Evolutionary conservation across 805 yeast species (phyloP).

Genomic region (Suhomyces sp.): DNA sequence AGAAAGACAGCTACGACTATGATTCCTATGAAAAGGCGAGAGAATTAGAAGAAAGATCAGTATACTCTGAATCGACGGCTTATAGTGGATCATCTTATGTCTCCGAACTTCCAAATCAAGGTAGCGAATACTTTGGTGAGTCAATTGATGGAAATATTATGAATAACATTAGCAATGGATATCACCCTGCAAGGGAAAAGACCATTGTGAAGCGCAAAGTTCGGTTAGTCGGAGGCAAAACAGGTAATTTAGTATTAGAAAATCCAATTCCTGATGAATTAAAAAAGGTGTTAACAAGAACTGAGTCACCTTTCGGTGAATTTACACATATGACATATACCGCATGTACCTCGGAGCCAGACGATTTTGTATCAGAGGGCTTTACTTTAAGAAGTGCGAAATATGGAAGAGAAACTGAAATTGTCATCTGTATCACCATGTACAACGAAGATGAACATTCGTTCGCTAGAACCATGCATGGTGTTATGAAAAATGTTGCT

Average conservation of each 20-base stretch:
- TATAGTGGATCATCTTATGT: slow-evolving; percentile 31
- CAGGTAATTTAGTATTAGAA: slow-evolving; percentile 84
- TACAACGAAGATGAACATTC: slow-evolving; percentile 91
- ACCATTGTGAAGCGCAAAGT: slow-evolving; percentile 71
- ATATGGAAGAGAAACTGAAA: slow-evolving; percentile 85
- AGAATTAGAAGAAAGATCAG: slow-evolving; percentile 31
- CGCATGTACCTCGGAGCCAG: slow-evolving; percentile 93
- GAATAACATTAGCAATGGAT: slow-evolving; percentile 40
- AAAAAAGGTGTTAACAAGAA: slow-evolving; percentile 76
- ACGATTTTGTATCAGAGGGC: slow-evolving; percentile 74
- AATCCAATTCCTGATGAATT: slow-evolving; percentile 93
- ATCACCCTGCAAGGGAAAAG: slow-evolving; percentile 62
- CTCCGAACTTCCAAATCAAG: slow-evolving; percentile 11
- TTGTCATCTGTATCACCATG: slow-evolving; percentile 93
- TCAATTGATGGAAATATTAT: slow-evolving; percentile 48
- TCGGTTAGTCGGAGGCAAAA: slow-evolving; percentile 54
- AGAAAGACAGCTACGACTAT: slow-evolving; percentile 28
- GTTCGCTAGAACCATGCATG: slow-evolving; percentile 90
- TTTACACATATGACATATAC: slow-evolving; percentile 95
- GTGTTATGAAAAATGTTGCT: slow-evolving; percentile 89
- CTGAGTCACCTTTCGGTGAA: slow-evolving; percentile 78
- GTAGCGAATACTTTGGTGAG: slow-evolving; percentile 41
- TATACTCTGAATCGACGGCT: slow-evolving; percentile 36
- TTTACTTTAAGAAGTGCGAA: slow-evolving; percentile 85
- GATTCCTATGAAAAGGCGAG: slow-evolving; percentile 35